These are phyloP conservation scores for Pilobolus umbonatus DNA, from an alignment of 192 early-diverging fungal species.

Conservation along the genomic window DNA sequence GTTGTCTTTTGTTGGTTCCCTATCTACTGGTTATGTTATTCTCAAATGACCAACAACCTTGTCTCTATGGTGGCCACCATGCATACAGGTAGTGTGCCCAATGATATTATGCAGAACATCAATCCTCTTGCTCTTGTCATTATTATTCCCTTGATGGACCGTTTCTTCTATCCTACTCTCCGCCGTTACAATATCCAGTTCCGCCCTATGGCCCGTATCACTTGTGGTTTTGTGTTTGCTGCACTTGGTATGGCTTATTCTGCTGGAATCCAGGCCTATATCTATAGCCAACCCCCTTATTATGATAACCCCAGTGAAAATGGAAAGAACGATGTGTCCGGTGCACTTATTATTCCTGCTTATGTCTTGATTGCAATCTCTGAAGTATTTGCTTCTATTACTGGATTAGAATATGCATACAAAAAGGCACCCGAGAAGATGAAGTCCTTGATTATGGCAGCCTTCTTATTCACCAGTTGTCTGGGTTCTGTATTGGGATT, in stretches of 20 bases:
- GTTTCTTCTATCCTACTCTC: constrained; percentile 53
- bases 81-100: constrained; percentile 44
- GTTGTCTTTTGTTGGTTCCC: constrained; percentile 65
- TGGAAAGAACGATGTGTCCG: constrained; percentile 46
- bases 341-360: constrained; percentile 45
- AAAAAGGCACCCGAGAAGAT: constrained; percentile 51
- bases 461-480: constrained; percentile 53
- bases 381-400: constrained; percentile 64
- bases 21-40: constrained; percentile 71
- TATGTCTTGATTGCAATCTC: constrained; percentile 61
- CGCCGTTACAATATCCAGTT: constrained; percentile 41
- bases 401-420: constrained; percentile 63
- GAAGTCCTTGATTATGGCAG: constrained; percentile 62
- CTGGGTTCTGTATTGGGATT: constrained; percentile 50
- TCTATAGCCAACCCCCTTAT: constrained; percentile 55
- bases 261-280: constrained; percentile 51
- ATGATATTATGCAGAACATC: constrained; percentile 61
- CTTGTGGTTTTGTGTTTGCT: constrained; percentile 56
- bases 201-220: constrained; percentile 59
- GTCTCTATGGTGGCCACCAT: constrained; percentile 34
- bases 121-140: constrained; percentile 60
- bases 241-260: constrained; percentile 53
- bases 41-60: constrained; percentile 60
- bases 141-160: constrained; percentile 63
- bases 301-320: constrained; percentile 31